These are phyloP conservation scores for Fusarium compactum DNA, from an alignment of 2,329 filamentous ascomycete genomes.

Conservation along the genomic window DNA sequence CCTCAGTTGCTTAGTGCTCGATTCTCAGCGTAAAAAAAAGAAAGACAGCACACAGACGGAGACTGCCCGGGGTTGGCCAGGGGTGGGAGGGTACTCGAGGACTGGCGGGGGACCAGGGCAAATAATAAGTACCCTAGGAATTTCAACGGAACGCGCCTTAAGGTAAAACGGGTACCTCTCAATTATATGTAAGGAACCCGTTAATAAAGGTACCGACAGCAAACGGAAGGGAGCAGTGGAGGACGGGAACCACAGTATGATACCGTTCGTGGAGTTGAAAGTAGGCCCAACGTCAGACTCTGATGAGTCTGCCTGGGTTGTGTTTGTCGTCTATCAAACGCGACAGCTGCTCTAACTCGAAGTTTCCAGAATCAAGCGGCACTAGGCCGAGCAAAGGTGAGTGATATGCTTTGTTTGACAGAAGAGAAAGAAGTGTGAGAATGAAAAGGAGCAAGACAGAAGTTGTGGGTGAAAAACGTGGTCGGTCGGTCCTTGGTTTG, in stretches of 20 bases:
- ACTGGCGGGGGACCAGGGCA: conserved; percentile 10
- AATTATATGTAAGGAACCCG: conserved; percentile 32
- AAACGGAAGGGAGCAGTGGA: conserved; percentile 37
- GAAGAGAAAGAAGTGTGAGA: conserved; percentile 26
- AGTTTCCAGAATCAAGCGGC: conserved; percentile 8
- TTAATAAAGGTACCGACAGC: conserved; percentile 28
- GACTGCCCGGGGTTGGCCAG: conserved; percentile 34
- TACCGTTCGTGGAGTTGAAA: background rate
- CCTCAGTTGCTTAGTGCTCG: conserved; percentile 24
- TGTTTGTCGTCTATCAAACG: conserved; percentile 3
- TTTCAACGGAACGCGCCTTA: conserved; percentile 27
- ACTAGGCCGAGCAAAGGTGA: conserved; percentile 19
- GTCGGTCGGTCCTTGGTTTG: conserved; percentile 38
- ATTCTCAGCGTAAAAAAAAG: conserved; percentile 35
- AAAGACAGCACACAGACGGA: conserved; percentile 12
- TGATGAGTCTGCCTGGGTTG: background rate
- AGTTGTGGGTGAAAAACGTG: conserved; percentile 41
- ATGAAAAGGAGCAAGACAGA: conserved; percentile 37
- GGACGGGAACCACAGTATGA: conserved; percentile 29
- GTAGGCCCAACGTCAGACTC: conserved; percentile 10
- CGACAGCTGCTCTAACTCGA: background rate
- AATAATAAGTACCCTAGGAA: conserved; percentile 23
- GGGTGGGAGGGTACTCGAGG: conserved; percentile 39
- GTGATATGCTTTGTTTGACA: conserved; percentile 19
- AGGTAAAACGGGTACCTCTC: conserved; percentile 28